Percentiles rank a stretch among this genome's conserved stretches.
Conservation (phyloP, 495 filamentous ascomycete genomes). For the Aspergillus avenaceus region DNA sequence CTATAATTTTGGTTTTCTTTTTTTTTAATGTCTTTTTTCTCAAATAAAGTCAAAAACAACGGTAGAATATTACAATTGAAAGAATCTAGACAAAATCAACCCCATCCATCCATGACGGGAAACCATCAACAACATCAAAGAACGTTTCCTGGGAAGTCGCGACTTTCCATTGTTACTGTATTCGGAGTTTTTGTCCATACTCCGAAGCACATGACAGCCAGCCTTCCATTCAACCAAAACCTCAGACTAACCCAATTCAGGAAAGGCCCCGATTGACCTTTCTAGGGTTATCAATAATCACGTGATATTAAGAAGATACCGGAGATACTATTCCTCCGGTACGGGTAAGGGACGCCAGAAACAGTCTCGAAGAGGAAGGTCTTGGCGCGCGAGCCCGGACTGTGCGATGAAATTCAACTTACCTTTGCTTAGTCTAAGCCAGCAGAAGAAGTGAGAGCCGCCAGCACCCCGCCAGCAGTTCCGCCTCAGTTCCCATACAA, state of each 20-base stretch:
- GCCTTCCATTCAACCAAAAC: no score
- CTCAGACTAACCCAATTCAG: background rate
- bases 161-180: no score
- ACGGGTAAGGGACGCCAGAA: slow-evolving; percentile 4
- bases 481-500: slow-evolving; percentile 18
- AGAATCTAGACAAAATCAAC: no score
- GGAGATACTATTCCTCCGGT: slow-evolving; percentile 23
- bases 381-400: slow-evolving; percentile 38
- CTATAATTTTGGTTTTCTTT: background rate
- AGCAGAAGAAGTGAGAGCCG: slow-evolving; percentile 38
- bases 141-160: no score
- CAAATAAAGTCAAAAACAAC: no score
- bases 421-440: slow-evolving; percentile 34
- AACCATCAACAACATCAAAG: no score
- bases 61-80: no score
- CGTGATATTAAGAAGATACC: slow-evolving; percentile 24
- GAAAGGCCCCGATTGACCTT: background rate
- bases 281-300: slow-evolving; percentile 27
- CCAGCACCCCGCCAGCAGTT: slow-evolving; percentile 37
- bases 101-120: no score
- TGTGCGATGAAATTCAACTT: slow-evolving; percentile 52
- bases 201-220: no score
- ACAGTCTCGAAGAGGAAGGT: slow-evolving; percentile 25
- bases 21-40: no score
- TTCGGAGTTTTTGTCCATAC: no score